Conservation (phyloP, 768 basidiomycete species). For the Xerocomus brunneocitrinus region DNA sequence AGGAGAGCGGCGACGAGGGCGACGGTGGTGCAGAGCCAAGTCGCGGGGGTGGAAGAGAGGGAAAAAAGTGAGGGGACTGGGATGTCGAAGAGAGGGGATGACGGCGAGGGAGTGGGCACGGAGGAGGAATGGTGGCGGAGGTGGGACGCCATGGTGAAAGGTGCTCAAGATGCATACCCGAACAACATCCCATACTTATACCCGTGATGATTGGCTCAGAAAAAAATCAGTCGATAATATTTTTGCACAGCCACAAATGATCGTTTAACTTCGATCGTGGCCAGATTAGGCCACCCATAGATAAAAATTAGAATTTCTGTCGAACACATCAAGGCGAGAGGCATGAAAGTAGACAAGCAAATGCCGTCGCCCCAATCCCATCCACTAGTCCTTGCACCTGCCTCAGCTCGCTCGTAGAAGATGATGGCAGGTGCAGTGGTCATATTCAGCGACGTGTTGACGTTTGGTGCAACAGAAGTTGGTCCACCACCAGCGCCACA, state of each 20-base stretch:
- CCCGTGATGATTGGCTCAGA: constrained; percentile 16
- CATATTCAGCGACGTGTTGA: no score
- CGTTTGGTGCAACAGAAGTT: no score
- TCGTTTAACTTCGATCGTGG: no score
- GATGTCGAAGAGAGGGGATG: constrained; percentile 37
- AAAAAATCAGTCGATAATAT: constrained; percentile 24
- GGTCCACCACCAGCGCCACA: no score
- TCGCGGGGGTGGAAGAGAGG: constrained; percentile 18
- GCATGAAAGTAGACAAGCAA: constrained; percentile 1
- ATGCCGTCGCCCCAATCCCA: constrained; percentile 5
- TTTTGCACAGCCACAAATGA: constrained; percentile 12
- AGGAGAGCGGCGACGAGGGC: constrained; percentile 73
- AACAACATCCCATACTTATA: background rate
- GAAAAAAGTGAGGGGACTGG: constrained; percentile 46
- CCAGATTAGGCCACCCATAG: no score
- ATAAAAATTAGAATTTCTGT: no score
- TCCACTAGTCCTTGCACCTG: background rate
- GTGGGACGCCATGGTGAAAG: constrained; percentile 31
- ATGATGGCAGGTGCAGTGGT: no score
- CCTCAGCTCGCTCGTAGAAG: constrained; percentile 1
- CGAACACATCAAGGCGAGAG: no score
- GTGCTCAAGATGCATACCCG: background rate
- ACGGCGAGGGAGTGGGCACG: constrained; percentile 39
- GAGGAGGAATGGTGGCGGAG: constrained; percentile 31
- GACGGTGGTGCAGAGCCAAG: constrained; percentile 66